phyloP scores from a whole-genome alignment of 1,139 yeast species.

The Groenewaldozyma sp. region DNA sequence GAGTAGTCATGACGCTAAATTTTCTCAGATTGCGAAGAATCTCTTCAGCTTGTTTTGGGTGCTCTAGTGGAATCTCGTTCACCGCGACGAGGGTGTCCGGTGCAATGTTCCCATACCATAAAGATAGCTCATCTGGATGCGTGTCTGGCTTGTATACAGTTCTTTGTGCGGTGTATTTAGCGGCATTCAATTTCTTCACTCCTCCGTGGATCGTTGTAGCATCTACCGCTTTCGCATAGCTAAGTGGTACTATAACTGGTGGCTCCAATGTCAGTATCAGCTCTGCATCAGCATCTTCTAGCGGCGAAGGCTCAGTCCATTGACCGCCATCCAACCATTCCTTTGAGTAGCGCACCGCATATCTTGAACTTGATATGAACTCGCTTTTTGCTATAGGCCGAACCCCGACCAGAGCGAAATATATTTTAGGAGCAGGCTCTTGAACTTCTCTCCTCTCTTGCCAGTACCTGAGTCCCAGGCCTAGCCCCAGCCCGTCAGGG shows the following conservation, averaged over 20 bases:
- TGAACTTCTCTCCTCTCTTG: constrained; percentile 7
- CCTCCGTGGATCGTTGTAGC: constrained; percentile 10
- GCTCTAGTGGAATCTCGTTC: constrained; percentile 25
- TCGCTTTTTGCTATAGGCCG: constrained; percentile 8
- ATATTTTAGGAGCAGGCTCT: not conserved
- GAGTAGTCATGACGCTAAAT: constrained; percentile 9
- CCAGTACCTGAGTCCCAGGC: constrained; percentile 28
- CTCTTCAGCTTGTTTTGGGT: constrained; percentile 22
- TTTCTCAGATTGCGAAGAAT: constrained; percentile 16
- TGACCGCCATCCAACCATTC: constrained; percentile 23
- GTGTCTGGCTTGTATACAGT: constrained; percentile 2
- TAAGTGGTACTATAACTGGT: constrained; percentile 23
- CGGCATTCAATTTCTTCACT: not conserved
- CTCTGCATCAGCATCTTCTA: constrained; percentile 24
- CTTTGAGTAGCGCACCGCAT: constrained; percentile 18
- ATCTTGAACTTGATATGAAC: constrained; percentile 11
- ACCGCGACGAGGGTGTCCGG: constrained; percentile 24
- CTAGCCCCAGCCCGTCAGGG: constrained; percentile 21
- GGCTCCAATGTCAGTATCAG: constrained; percentile 26
- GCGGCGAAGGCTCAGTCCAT: constrained; percentile 21
- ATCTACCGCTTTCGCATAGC: constrained; percentile 17
- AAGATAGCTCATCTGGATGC: constrained; percentile 10
- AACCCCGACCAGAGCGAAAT: constrained; percentile 4
- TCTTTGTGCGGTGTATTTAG: not conserved
- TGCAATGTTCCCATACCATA: constrained; percentile 22